Base-by-base conservation (phyloP, 1,284 basidiomycete genomes). In the Ceratobasidium sp. region DNA sequence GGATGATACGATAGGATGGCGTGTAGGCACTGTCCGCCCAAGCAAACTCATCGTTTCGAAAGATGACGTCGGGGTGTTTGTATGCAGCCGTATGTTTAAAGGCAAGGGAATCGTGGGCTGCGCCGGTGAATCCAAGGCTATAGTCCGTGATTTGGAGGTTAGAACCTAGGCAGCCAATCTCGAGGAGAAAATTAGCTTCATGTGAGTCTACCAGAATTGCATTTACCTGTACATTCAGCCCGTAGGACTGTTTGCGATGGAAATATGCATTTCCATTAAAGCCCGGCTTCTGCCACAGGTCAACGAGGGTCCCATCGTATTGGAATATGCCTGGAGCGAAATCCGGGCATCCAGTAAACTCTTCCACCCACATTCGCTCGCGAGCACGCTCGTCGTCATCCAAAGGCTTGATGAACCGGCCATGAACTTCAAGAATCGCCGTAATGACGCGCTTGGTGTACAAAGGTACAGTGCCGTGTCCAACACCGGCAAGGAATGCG, bases 11-110 rank as follows among this genome's bases (percentile, higher is more conserved):
- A 15, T 42, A 77, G 83, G 56, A 84, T n/a, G 26, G 68, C 13
- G 83, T n/a, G 81, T 87, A 87, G n/a, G 86, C 86, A 51, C 84
- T 86, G 78, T 87, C 86, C 2, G 80, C 83, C 86, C 86, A 87
- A 1, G 84, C 85, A 83, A 87, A 87, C 77, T 87, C 86, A 3
- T 84, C 78, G 9, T 82, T 83, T 2, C 82, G 60, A 80, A 86
- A 86, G 13, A 86, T 81, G 79, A 81, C 84, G 0, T 83, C 81
- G 49, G 85, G 83, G 78, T 60, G 18, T 3, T 3, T 3, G 23
- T 60, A 60, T 60, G 56, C 56, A 26, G 4, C 56, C 9, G 56
- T 60, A 60, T 3, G 33, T 26, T 84, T 78, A 82, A 86, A 86
- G 12, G 85, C 85, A 53, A 80, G 61, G 0, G 85, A 81, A 83